Conservation (phyloP, 208 protist genomes). For the Trypanosoma cruzi region DNA sequence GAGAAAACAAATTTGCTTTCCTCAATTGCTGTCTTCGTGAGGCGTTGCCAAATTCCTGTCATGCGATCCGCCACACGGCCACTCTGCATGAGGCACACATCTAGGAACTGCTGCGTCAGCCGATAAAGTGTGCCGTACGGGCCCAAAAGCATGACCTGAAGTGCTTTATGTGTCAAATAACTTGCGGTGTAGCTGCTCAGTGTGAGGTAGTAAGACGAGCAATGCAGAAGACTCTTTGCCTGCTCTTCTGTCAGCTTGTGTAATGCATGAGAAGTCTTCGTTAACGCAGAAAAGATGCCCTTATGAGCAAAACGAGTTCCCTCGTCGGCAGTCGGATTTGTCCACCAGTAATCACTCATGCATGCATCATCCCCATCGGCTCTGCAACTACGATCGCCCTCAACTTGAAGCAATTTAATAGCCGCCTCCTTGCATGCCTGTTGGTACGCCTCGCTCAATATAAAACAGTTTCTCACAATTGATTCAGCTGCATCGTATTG, state of each 20-base stretch:
- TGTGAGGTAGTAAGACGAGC: constrained; percentile 61
- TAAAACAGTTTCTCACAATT: constrained; percentile 14
- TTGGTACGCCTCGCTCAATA: constrained; percentile 27
- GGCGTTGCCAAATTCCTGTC: constrained; percentile 47
- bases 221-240: constrained; percentile 47
- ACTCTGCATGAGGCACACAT: constrained; percentile 77
- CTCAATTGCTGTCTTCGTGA: constrained; percentile 25
- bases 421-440: constrained; percentile 19
- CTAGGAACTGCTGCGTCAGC: constrained; percentile 50
- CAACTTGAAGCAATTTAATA: constrained; percentile 8
- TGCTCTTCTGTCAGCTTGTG: constrained; percentile 29
- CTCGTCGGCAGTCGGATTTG: constrained; percentile 31
- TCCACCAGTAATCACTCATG: constrained; percentile 32
- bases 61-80: constrained; percentile 44
- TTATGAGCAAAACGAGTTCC: background rate
- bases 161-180: constrained; percentile 82
- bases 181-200: constrained; percentile 48
- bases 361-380: background rate
- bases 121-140: constrained; percentile 70
- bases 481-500: constrained; percentile 21
- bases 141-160: constrained; percentile 77
- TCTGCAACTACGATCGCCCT: background rate
- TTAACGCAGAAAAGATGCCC: background rate
- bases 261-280: background rate
- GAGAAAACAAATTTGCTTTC: constrained; percentile 27